phyloP scores from a whole-genome alignment of 176 grass and related monocot species.

The Carex littledalei region DNA sequence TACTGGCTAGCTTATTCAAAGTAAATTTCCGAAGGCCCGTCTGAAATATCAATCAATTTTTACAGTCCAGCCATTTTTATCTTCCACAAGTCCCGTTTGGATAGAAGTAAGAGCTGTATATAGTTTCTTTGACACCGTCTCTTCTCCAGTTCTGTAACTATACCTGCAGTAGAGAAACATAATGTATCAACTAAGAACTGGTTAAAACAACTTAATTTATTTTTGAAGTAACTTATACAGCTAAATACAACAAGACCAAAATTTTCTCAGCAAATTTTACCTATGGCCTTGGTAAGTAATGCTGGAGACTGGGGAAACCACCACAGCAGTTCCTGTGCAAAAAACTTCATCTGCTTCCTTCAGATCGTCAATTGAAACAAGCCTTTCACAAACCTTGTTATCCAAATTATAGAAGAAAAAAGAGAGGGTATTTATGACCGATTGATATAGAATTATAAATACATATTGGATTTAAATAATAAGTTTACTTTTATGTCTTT shows the following conservation, averaged over 20 bases:
- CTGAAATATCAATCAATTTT: conserved; percentile 33
- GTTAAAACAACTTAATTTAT: background rate
- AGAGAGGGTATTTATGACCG: background rate
- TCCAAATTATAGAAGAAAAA: background rate
- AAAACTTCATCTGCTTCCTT: conserved; percentile 73
- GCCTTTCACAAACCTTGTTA: conserved; percentile 57
- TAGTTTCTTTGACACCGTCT: conserved; percentile 46
- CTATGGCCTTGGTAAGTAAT: conserved; percentile 53
- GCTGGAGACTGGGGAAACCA: conserved; percentile 55
- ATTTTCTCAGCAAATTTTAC: conserved; percentile 9
- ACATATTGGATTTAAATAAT: background rate
- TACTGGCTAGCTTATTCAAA: background rate
- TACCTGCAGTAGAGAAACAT: conserved; percentile 31
- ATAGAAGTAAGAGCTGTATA: conserved; percentile 59
- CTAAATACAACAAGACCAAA: background rate
- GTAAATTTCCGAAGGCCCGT: background rate
- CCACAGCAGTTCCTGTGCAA: conserved; percentile 92
- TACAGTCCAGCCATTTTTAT: conserved; percentile 71
- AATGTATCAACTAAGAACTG: background rate
- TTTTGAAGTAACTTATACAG: background rate
- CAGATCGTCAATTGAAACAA: conserved; percentile 65
- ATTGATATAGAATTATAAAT: background rate
- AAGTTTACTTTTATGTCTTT: background rate
- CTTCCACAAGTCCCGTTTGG: conserved; percentile 68
- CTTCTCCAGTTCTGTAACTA: conserved; percentile 53